A percentile compares a stretch with the other conserved stretches of the same genome.
phyloP scores from a whole-genome alignment of 345 rosid species.

The Rhodomyrtus tomentosa region DNA sequence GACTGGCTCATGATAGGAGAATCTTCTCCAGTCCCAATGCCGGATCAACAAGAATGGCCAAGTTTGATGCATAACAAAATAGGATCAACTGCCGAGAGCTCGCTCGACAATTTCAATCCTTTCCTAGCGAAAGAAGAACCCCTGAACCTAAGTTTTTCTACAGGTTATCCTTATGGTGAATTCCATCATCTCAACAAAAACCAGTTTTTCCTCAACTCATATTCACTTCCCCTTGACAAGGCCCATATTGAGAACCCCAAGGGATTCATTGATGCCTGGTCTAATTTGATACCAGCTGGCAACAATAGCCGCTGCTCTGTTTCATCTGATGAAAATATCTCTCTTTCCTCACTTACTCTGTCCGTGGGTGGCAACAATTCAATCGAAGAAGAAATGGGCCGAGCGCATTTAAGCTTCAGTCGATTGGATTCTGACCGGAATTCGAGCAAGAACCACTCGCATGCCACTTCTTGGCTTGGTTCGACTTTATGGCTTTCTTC shows the following conservation, averaged over 20 bases:
- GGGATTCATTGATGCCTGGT: conserved; percentile 53
- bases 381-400: conserved; percentile 25
- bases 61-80: conserved; percentile 5
- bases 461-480: conserved; percentile 26
- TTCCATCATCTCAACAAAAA: background rate
- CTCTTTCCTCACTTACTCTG: conserved; percentile 31
- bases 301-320: conserved; percentile 5
- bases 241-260: conserved; percentile 11
- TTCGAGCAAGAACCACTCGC: conserved; percentile 10
- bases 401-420: conserved; percentile 25
- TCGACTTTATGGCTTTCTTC: conserved; percentile 22
- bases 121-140: background rate
- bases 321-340: conserved; percentile 21
- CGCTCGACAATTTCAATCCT: background rate
- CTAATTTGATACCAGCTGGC: conserved; percentile 7
- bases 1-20: conserved; percentile 28
- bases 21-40: background rate
- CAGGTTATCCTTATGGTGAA: conserved; percentile 2
- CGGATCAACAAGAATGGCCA: conserved; percentile 14
- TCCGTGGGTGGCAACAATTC: conserved; percentile 35
- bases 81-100: conserved; percentile 1
- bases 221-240: conserved; percentile 7
- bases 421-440: conserved; percentile 13
- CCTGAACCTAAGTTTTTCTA: conserved; percentile 10
- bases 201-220: conserved; percentile 7